Evolutionary conservation across 2,329 filamentous ascomycete species (phyloP).

Genomic region (Stagonosporopsis vannaccii): DNA sequence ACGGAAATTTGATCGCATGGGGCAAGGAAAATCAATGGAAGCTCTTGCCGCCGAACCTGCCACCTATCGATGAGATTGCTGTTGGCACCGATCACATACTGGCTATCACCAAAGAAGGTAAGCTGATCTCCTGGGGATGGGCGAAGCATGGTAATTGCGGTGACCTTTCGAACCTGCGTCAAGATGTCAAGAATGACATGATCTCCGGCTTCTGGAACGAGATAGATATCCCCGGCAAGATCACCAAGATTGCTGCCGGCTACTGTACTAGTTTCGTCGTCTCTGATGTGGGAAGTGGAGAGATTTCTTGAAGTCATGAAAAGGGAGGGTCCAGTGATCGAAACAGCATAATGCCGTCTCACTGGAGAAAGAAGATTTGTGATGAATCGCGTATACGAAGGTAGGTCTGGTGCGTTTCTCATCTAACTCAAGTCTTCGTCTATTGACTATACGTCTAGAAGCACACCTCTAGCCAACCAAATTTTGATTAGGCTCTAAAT

Average conservation of each 20-base stretch:
- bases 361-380: neutral
- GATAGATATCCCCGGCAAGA: constrained; percentile 31
- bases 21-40: constrained; percentile 88
- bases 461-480: neutral
- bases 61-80: constrained; percentile 68
- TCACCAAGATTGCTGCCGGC: constrained; percentile 34
- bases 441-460: neutral
- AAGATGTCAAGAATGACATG: constrained; percentile 37
- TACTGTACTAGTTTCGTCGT: constrained; percentile 43
- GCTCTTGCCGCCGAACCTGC: constrained; percentile 69
- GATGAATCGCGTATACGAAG: neutral
- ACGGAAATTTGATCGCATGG: constrained; percentile 73
- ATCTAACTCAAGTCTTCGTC: neutral
- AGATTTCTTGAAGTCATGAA: neutral
- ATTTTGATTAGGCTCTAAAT: too few species aligned
- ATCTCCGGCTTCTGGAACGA: constrained; percentile 41
- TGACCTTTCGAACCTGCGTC: constrained; percentile 19
- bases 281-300: constrained; percentile 10
- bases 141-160: constrained; percentile 98
- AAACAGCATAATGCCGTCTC: neutral
- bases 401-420: neutral
- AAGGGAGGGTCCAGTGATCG: neutral
- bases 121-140: constrained; percentile 91
- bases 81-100: constrained; percentile 92
- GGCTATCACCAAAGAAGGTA: constrained; percentile 68